Evolutionary conservation across 306 rosid species (phyloP).

Genomic region (Castanea sativa): DNA sequence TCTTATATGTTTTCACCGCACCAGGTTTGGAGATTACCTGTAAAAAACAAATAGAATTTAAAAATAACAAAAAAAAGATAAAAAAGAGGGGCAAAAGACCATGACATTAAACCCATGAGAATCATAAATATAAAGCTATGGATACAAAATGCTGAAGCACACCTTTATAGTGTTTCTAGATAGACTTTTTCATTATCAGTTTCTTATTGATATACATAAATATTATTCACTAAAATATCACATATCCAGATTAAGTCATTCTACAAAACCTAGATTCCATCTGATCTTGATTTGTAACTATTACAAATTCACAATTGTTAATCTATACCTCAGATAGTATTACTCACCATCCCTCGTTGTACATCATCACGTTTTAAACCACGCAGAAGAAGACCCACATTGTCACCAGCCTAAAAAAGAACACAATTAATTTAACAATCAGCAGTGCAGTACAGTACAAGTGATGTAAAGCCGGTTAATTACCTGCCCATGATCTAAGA

Average conservation of each 20-base stretch:
- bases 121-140: too few relatives aligned
- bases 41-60: too few relatives aligned
- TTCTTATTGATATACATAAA: too few relatives aligned
- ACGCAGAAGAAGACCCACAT: conserved; percentile 98
- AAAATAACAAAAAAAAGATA: background rate
- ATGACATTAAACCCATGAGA: background rate
- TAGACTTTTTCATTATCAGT: too few relatives aligned
- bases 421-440: conserved; percentile 25
- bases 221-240: too few relatives aligned
- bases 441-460: conserved; percentile 3
- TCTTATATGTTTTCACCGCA: conserved; percentile 70
- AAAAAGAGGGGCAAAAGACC: background rate
- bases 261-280: too few relatives aligned
- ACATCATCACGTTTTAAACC: conserved; percentile 94
- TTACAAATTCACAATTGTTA: too few relatives aligned
- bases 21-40: conserved; percentile 97
- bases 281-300: too few relatives aligned
- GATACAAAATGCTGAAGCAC: too few relatives aligned
- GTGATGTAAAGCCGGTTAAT: conserved; percentile 22
- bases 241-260: too few relatives aligned
- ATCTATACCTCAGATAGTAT: conserved; percentile 7
- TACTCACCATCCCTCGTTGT: conserved; percentile 89
- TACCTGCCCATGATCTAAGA: conserved; percentile 93
- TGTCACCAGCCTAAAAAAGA: conserved; percentile 78
- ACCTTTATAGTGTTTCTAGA: too few relatives aligned